Evolutionary conservation across 768 basidiomycete species (phyloP).

Genomic region (Panaeolus papilionaceus): DNA sequence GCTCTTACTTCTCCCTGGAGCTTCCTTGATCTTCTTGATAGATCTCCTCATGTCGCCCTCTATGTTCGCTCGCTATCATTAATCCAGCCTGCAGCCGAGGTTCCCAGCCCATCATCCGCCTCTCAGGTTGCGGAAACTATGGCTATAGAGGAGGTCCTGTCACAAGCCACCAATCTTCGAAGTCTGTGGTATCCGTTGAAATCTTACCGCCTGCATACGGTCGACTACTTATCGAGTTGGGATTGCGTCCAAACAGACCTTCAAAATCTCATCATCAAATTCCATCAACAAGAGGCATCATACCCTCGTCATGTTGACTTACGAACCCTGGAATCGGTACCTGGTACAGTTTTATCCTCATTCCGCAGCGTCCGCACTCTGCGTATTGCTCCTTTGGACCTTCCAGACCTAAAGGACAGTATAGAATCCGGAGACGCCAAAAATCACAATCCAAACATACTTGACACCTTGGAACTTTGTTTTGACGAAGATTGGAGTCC

Average conservation of each 20-base stretch:
- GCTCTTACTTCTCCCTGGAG: background rate
- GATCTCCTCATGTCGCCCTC: background rate
- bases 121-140: background rate
- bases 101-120: background rate
- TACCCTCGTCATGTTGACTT: background rate
- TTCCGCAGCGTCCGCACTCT: background rate
- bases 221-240: background rate
- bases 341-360: background rate
- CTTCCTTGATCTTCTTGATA: constrained; percentile 7
- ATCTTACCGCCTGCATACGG: background rate
- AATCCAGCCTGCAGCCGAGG: background rate
- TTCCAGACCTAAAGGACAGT: background rate
- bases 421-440: background rate
- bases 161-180: background rate
- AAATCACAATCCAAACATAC: background rate
- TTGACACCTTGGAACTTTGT: constrained; percentile 1
- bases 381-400: background rate
- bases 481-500: background rate
- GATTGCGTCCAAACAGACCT: background rate
- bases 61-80: constrained; percentile 6
- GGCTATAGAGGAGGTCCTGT: background rate
- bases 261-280: background rate
- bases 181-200: background rate
- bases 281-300: background rate
- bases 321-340: background rate